Evolutionary conservation across 2,329 filamentous ascomycete genomes (phyloP).

Genomic region (Uncinocarpus reesii): DNA sequence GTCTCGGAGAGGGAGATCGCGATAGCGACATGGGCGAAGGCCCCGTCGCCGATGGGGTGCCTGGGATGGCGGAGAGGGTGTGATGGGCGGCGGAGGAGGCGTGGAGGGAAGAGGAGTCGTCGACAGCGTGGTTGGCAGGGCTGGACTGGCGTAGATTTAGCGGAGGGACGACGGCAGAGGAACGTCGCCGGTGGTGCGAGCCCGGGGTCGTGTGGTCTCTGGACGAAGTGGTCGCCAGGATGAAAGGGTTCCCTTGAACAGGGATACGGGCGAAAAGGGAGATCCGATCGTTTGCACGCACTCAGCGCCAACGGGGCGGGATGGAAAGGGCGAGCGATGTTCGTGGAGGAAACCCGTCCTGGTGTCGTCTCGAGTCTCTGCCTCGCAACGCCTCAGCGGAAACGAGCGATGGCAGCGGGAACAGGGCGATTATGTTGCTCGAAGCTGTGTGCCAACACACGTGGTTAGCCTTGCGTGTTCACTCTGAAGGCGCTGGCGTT

Average conservation of each 20-base stretch:
- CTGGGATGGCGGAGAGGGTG: constrained; percentile 47
- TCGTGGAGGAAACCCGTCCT: too few relatives aligned
- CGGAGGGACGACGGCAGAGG: constrained; percentile 9
- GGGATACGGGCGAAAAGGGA: neutral
- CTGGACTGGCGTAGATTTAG: constrained; percentile 10
- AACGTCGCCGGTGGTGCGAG: constrained; percentile 16
- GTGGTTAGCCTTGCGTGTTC: too few relatives aligned
- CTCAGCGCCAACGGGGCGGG: neutral
- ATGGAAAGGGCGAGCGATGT: neutral
- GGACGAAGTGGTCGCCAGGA: constrained; percentile 13
- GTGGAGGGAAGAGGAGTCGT: constrained; percentile 21
- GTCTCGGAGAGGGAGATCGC: constrained; percentile 74
- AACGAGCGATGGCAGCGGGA: too few relatives aligned
- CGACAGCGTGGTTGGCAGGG: constrained; percentile 5
- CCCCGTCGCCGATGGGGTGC: constrained; percentile 49
- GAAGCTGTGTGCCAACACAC: too few relatives aligned
- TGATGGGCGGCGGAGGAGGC: constrained; percentile 22
- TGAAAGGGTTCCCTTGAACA: neutral
- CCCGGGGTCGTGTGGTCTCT: constrained; percentile 7
- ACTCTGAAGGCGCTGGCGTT: too few relatives aligned
- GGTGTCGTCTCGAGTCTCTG: too few relatives aligned
- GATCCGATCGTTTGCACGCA: neutral
- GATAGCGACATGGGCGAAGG: constrained; percentile 64
- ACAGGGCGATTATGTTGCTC: too few relatives aligned
- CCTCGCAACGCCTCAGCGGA: too few relatives aligned